Base-by-base conservation (phyloP, 75 land plant species). In the Selaginella moellendorffii region DNA sequence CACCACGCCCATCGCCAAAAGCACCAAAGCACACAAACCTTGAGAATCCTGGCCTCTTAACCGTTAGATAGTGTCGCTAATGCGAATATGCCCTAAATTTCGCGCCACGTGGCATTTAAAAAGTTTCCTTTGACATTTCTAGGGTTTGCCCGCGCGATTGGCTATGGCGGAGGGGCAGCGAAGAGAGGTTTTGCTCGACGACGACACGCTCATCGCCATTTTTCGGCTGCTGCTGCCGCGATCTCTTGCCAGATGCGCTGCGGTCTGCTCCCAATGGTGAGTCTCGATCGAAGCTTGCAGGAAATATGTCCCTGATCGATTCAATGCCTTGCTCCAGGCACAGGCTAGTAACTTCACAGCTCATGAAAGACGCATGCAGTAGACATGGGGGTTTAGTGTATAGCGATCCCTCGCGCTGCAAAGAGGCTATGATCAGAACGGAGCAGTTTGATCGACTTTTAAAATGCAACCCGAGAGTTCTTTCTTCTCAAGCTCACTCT, bases 1-100 rank as follows among this genome's bases (percentile, higher is more conserved):
- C 31, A 73, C 76, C 0, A 82, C 72, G 17, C 82, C 78, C 85
- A 79, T 82, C 9, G n/a, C n/a, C n/a, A n/a, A n/a, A n/a, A n/a
- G n/a, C n/a, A n/a, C n/a, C n/a, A n/a, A n/a, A n/a, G n/a, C n/a
- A n/a, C n/a, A n/a, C n/a, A n/a, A n/a, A n/a, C n/a, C n/a, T n/a
- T n/a, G n/a, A n/a, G n/a, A n/a, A n/a, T n/a, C n/a, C n/a, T n/a
- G n/a, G n/a, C n/a, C n/a, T n/a, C n/a, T n/a, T n/a, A n/a, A n/a
- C n/a, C n/a, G n/a, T n/a, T n/a, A n/a, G n/a, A n/a, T n/a, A n/a
- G n/a, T n/a, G n/a, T n/a, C n/a, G n/a, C n/a, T n/a, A n/a, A n/a
- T n/a, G n/a, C n/a, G n/a, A n/a, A n/a, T n/a, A n/a, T n/a, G n/a
- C n/a, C n/a, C n/a, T n/a, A n/a, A n/a, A n/a, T n/a, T n/a, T n/a